Evolutionary conservation across 371 early-diverging fungal species (phyloP), one percentile per base, ranked within the genome.

Genomic region (Haplosporangium sp.): DNA sequence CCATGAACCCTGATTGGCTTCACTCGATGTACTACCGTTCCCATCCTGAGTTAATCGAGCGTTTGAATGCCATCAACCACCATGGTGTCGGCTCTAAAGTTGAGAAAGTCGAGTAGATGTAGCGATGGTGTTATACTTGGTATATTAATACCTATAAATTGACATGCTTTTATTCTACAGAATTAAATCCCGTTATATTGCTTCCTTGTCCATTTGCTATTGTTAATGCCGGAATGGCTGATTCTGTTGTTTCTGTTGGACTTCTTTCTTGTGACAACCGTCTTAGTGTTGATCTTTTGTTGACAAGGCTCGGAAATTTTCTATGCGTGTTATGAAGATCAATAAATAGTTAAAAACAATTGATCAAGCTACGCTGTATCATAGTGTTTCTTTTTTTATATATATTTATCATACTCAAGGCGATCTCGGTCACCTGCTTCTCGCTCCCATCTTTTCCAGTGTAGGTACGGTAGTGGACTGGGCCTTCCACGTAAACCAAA

Each of bases 21-120:
- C 97, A 96, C 83, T 96, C 97, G 35, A 94, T 94, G n/a, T 96
- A 94, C 88, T 92, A 98, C 70, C 94, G 96, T 75, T 94, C 94
- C 9, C 99, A 99, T 79, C 99, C 99, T 53, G 96, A 97, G 58
- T 81, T 98, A 35, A 90, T 96, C 0, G 99, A 99, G 84, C 91
- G 99, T 69, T 82, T 97, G 65, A 85, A 89, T 45, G 93, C 93
- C 17, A 87, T 97, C 61, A 61, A 69, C 17, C 61, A 47, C 35
- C 63, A 69, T 35, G 38, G 69, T 72, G 75, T 45, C 35, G 60
- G 57, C 45, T 52, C 74, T 45, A 78, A 78, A 59, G 47, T 69
- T 35, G 87, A 87, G 37, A 83, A 85, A 55, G 82, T 63, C 10
- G 85, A 85, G 38, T 83, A 76, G 57, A 57, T n/a, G 13, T 19